Evolutionary conservation across 768 basidiomycete genomes (phyloP), one percentile per base, ranked within the genome.

Genomic region (Mycena maculata): DNA sequence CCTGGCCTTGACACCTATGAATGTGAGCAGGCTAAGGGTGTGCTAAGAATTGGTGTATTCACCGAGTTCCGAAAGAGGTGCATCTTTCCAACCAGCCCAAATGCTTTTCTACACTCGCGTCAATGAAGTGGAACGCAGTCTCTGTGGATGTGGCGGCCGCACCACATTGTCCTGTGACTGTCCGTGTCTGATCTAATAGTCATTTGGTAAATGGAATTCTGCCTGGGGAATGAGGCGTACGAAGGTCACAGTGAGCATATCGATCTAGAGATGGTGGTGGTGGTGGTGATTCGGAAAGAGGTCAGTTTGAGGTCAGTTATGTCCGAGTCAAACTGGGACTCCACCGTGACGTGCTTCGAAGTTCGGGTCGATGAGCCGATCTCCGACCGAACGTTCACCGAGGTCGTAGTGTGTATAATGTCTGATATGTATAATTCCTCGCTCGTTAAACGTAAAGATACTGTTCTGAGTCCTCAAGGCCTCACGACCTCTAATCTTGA

Each of bases 61-160:
- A 88, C 93, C 93, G 62, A 91, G 86, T 63, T 86, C 86, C 38
- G 91, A 89, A 12, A 94, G 81, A 0, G 92, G 91, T 1, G 92
- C 84, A 78, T 94, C 92, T 67, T 85, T 87, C 87, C 91, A 92
- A 4, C 93, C 93, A 25, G 92, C 89, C 91, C 92, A 92, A 12
- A 91, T 76, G 0, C 71, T 67, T 68, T 73, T 81, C 86, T 48
- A 25, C 30, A 30, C 6, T 33, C 36, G 49, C 38, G 28, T 54
- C 49, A 42, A 41, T 28, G 58, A 38, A 56, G 28, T n/a, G 27
- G 10, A 13, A 27, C 39, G 38, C 7, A 36, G 33, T 6, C 33
- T 13, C 30, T 38, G 13, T 2, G 67, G 9, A 56, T 0, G 36
- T 9, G 44, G 30, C 5, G 42, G 57, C 3, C 54, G 27, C 62